Base-by-base conservation (phyloP, 331 rosid genomes). In the Quercus tomentella region DNA sequence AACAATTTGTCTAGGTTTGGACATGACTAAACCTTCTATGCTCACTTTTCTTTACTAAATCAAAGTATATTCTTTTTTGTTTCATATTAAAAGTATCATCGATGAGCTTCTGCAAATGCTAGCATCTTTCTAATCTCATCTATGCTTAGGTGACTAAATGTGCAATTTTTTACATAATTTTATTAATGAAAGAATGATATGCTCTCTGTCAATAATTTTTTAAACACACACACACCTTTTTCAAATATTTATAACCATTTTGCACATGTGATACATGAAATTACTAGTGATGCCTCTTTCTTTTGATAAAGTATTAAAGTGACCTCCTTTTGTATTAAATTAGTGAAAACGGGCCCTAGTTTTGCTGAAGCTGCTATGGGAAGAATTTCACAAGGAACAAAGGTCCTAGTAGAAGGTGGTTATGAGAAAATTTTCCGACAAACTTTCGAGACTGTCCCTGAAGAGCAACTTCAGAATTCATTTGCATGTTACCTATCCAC, bases 381-480 rank as follows among this genome's bases (percentile, higher is more conserved):
- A 84, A 93, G 99, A 87, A 96, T 96, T 77, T 98, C 99, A 16
- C 98, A 93, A 68, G 97, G 97, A 84, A 93, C 98, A 25, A 96
- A 96, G 88, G 92, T 96, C 71, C 81, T 96, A 28, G 98, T 93
- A 4, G 99, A 96, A 90, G 98, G 99, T 76, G 98, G 99, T 69
- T 86, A 90, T 35, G 96, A 93, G 81, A 93, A 87, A 89, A 90
- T 93, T 77, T 96, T 93, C 85, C 84, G 55, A 30, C 87, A 79
- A 41, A 91, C 98, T 11, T 96, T 93, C 82, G 98, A 90, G 73
- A 87, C 93, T 15, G 84, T 60, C 87, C 89, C 93, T 1, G 99
- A 88, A 63, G 98, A 96, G 81, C 86, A 68, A 77, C 96, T 96
- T 86, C 91, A 76, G 81, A 91, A 90, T 77, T 90, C 97, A 37